Percentiles rank a stretch among this genome's conserved stretches.
phyloP scores from a whole-genome alignment of 1,139 yeast species.

The Zygoascus sp. region DNA sequence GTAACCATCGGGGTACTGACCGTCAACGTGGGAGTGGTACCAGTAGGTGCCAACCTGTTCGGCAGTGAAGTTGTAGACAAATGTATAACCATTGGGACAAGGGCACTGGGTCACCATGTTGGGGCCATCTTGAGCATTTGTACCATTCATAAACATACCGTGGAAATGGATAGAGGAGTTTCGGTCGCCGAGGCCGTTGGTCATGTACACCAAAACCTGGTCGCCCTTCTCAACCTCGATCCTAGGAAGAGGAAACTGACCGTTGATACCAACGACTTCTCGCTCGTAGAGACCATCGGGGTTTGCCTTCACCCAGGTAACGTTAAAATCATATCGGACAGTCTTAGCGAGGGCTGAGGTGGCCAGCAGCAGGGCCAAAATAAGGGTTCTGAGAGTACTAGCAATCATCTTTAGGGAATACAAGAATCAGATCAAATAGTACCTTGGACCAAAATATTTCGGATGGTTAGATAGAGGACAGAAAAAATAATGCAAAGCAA shows the following conservation, averaged over 20 bases:
- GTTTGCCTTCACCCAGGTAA: conserved; percentile 68
- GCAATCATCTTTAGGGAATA: conserved; percentile 1
- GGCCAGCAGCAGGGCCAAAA: conserved; percentile 3
- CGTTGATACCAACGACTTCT: conserved; percentile 72
- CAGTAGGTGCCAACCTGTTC: conserved; percentile 85
- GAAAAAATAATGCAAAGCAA: neutral
- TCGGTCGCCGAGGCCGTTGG: conserved; percentile 56
- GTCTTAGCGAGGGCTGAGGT: conserved; percentile 43
- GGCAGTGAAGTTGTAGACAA: conserved; percentile 75
- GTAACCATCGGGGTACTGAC: conserved; percentile 90
- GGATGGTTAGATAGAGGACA: neutral
- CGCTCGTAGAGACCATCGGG: conserved; percentile 71
- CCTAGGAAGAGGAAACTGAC: conserved; percentile 79
- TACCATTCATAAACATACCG: conserved; percentile 79
- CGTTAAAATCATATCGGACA: conserved; percentile 65
- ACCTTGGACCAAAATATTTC: neutral
- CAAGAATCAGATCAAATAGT: neutral
- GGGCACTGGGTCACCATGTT: conserved; percentile 86
- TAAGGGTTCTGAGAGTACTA: neutral
- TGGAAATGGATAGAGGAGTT: conserved; percentile 86
- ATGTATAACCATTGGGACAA: conserved; percentile 66
- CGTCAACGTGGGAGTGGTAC: conserved; percentile 88
- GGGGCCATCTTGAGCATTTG: conserved; percentile 85
- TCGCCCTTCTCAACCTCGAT: conserved; percentile 71
- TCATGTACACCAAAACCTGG: conserved; percentile 58